phyloP scores from a whole-genome alignment of 129 eudicot genomes.

The Artemisia annua region DNA sequence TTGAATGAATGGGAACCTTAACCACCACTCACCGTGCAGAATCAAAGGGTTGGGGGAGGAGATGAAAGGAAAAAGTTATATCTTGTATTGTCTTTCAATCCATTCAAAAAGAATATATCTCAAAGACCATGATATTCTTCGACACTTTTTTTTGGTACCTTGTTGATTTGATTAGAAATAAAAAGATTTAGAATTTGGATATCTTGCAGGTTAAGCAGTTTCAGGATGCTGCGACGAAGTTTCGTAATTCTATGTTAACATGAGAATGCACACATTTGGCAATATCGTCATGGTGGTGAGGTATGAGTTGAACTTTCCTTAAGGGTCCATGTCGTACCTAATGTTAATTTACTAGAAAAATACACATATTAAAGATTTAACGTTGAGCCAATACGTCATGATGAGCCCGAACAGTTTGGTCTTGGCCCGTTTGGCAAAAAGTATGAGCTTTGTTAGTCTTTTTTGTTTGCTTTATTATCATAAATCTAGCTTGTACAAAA shows the following conservation, averaged over 20 bases:
- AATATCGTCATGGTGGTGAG: no score
- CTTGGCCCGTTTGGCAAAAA: background rate
- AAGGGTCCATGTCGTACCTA: background rate
- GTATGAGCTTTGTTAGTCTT: conserved; percentile 1
- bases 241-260: no score
- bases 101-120: background rate
- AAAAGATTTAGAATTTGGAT: no score
- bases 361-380: background rate
- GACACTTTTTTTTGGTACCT: background rate
- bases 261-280: no score
- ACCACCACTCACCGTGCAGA: conserved; percentile 5
- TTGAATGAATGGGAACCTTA: background rate
- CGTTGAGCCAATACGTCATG: background rate
- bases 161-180: no score
- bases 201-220: no score
- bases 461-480: conserved; percentile 6
- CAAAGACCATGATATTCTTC: background rate
- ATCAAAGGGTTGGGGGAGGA: conserved; percentile 15
- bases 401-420: background rate
- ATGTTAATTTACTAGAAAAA: background rate
- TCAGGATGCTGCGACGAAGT: no score
- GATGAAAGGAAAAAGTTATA: conserved; percentile 6
- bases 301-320: background rate
- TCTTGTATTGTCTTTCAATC: background rate
- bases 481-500: background rate